Conservation (phyloP, 139 green algal genomes). For the Gonium pectorale region DNA sequence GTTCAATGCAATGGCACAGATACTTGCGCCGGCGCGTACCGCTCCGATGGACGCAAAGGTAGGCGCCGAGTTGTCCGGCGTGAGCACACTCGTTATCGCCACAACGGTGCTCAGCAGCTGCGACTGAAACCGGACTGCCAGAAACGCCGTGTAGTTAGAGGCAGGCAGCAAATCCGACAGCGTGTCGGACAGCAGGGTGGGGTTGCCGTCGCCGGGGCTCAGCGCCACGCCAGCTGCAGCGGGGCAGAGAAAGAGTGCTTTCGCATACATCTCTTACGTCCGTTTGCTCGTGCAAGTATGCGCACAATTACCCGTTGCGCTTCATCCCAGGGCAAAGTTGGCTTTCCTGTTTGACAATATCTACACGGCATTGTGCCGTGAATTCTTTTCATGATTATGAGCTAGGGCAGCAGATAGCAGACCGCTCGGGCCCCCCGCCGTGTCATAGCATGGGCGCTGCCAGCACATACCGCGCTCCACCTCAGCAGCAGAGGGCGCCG, state of each 20-base stretch:
- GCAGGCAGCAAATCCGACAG: slow-evolving; percentile 39
- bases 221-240: slow-evolving; percentile 38
- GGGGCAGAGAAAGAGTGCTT: background rate
- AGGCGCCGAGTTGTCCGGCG: slow-evolving; percentile 51
- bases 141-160: slow-evolving; percentile 59
- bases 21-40: no score
- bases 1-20: no score
- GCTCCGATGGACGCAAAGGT: slow-evolving; percentile 42
- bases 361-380: no score
- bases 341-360: no score
- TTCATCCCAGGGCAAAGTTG: no score
- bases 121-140: slow-evolving; percentile 43
- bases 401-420: no score
- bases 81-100: slow-evolving; percentile 53
- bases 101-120: slow-evolving; percentile 40
- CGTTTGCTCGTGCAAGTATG: no score
- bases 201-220: background rate
- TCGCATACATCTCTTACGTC: no score
- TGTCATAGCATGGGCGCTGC: no score
- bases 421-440: no score
- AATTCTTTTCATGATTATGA: no score
- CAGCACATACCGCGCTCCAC: slow-evolving; percentile 32
- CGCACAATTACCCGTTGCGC: no score
- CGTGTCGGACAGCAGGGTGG: background rate
- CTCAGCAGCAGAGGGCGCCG: background rate